Percentiles rank a stretch among this genome's conserved stretches.
Conservation (phyloP, 1,139 yeast genomes). For the Suhomyces terraborum region DNA sequence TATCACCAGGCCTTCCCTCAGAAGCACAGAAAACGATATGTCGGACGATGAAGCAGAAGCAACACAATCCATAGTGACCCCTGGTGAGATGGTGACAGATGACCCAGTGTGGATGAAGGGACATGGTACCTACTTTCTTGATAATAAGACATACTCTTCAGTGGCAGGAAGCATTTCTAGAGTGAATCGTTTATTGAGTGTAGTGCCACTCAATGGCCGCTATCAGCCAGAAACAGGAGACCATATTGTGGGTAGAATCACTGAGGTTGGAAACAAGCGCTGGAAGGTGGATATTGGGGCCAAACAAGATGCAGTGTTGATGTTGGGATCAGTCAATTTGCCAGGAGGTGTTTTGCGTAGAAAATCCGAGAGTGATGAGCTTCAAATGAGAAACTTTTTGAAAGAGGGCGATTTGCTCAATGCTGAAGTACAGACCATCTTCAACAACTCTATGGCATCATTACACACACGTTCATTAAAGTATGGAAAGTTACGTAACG, state of each 20-base stretch:
- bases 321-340: slow-evolving; percentile 92
- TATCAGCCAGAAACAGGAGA: slow-evolving; percentile 96
- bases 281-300: slow-evolving; percentile 98
- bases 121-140: slow-evolving; percentile 87
- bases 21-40: slow-evolving; percentile 28
- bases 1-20: slow-evolving; percentile 37
- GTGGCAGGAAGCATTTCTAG: slow-evolving; percentile 90
- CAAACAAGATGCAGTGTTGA: slow-evolving; percentile 84
- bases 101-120: slow-evolving; percentile 99
- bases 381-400: slow-evolving; percentile 90
- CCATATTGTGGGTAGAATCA: slow-evolving; percentile 89
- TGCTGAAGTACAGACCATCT: slow-evolving; percentile 93
- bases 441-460: slow-evolving; percentile 89
- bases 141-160: slow-evolving; percentile 76
- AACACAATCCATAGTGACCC: slow-evolving; percentile 62
- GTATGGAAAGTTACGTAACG: slow-evolving; percentile 93
- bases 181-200: slow-evolving; percentile 85
- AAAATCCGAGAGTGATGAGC: slow-evolving; percentile 91
- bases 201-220: slow-evolving; percentile 81
- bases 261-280: slow-evolving; percentile 89
- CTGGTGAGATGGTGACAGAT: slow-evolving; percentile 95
- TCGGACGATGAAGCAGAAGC: slow-evolving; percentile 35
- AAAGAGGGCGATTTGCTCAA: slow-evolving; percentile 97
- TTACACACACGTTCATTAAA: slow-evolving; percentile 92
- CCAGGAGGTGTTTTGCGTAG: slow-evolving; percentile 97